Base-by-base conservation (phyloP, 2,329 filamentous ascomycete species). In the Teratosphaeria pseudoeucalypti region DNA sequence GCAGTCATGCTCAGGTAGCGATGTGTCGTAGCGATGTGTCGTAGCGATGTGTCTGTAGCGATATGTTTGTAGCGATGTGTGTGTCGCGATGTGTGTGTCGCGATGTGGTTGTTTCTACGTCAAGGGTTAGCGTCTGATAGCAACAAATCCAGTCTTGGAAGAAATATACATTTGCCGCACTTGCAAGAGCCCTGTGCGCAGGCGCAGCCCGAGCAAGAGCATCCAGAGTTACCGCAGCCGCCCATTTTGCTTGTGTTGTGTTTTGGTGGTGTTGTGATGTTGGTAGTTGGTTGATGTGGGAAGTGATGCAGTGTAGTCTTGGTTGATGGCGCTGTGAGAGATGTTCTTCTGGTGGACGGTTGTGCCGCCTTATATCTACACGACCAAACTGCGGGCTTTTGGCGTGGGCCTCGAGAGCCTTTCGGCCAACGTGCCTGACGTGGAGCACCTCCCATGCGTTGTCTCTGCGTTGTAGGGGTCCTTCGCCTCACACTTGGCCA, bases 201-300 rank as follows among this genome's bases (percentile, higher is more conserved):
- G 57, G 60, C 57, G 69, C 67, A 69, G 60, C 62, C 64, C 61
- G 64, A 59, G 68, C 68, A 71, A 32, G 68, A 64, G 68, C 68
- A 70, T 54, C 62, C 63, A 53, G 68, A 59, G 65, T 70, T 71
- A 53, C 68, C 69, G 62, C 69, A 71, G 67, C 68, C 68, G 60
- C 65, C 67, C 69, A 71, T 71, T 23, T 49, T 49, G 43, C 2
- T 49, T 7, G n/a, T 6, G 9, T 43, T 11, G 43, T 49, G 43
- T 49, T 16, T 49, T 49, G 43, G 43, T 49, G 43, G 43, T 49
- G 43, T 23, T 23, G 43, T 49, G 43, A 2, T 49, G 16, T n/a
- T 49, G n/a, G 16, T n/a, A 19, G 43, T n/a, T 23, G 23, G 16
- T 49, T 49, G 43, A 23, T 49, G 19, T 23, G 26, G 16, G n/a